Conservation (phyloP, 1,284 basidiomycete species). For the Pascua sp. region DNA sequence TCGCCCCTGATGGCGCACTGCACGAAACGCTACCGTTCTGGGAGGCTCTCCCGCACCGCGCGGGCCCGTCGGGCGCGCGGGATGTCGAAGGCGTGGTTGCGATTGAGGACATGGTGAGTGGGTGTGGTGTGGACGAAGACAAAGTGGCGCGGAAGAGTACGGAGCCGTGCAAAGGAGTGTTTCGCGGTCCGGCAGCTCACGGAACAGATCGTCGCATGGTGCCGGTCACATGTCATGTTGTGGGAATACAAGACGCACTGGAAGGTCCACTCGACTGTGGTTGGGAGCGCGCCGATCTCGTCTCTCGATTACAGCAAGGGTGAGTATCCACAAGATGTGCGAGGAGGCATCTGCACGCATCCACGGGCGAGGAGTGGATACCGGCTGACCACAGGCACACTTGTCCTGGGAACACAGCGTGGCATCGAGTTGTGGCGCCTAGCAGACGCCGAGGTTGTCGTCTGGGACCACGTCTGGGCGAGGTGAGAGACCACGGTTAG, state of each 20-base stretch:
- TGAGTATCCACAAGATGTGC: slow-evolving; percentile 8
- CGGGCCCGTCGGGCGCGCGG: slow-evolving; percentile 22
- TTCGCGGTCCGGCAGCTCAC: background rate
- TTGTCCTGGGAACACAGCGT: slow-evolving; percentile 29
- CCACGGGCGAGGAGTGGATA: too few relatives aligned
- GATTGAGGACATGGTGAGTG: slow-evolving; percentile 25
- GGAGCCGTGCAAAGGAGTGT: too few relatives aligned
- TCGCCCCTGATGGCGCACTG: slow-evolving; percentile 31
- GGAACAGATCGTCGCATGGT: slow-evolving; percentile 42
- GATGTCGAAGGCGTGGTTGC: slow-evolving; percentile 34
- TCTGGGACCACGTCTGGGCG: slow-evolving; percentile 44
- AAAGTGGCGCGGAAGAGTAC: too few relatives aligned
- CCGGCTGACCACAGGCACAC: slow-evolving; percentile 22
- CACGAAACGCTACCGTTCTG: slow-evolving; percentile 40
- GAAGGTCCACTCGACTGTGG: slow-evolving; percentile 36
- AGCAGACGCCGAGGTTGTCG: slow-evolving; percentile 33
- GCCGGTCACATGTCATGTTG: slow-evolving; percentile 34
- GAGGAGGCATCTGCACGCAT: too few relatives aligned
- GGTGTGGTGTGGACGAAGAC: too few relatives aligned
- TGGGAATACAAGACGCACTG: slow-evolving; percentile 33
- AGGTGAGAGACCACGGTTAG: slow-evolving; percentile 13
- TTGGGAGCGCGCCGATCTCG: slow-evolving; percentile 26
- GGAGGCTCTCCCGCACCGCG: slow-evolving; percentile 38
- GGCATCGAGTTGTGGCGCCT: slow-evolving; percentile 42
- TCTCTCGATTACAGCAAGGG: slow-evolving; percentile 33